Evolutionary conservation across 177 flowering plant genomes (phyloP), one percentile per base, ranked within the genome.

Genomic region (Vitis hybrid): DNA sequence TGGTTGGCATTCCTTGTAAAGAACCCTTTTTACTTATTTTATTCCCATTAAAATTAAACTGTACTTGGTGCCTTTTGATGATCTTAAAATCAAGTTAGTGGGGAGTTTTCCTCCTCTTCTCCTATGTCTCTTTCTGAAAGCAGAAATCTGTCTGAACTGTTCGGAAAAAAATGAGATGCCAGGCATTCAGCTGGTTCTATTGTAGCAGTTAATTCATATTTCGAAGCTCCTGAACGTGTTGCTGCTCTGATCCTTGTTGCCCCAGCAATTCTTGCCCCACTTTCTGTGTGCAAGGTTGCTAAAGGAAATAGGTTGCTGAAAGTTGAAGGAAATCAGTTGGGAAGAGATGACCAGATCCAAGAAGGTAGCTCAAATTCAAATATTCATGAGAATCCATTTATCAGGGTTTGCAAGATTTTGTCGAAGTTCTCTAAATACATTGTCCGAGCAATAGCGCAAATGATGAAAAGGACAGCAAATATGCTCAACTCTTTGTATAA

Each of bases 131-230:
- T 70, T 45, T 60, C 77, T 70, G 76, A 61, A 66, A 51, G 62
- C 69, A 66, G 18, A 69, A 62, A 59, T 68, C 66, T 58, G 62
- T 68, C 67, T 77, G 63, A 71, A 65, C 66, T 39, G 45, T 55
- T 62, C 2, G 10, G 8, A 20, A 60, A 64, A 72, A 51, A 26
- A 62, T 78, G 65, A 65, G 61, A 69, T 79, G 70, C 60, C 83
- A 94, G 98, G 90, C 97, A 94, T 75, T 94, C 99, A 51, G 97
- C 99, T 60, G 99, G 99, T 60, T 79, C 89, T 58, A 85, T 89
- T 71, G 91, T 89, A 60, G 99, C 99, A 11, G 83, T 92, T 33
- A 76, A 89, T 65, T 56, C 97, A 48, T 94, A 92, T 76, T 90
- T 92, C 72, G 87, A 94, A 77, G 97, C 94, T 73, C 99, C 98